Evolutionary conservation across 441 rosid genomes (phyloP).

Genomic region (Raphanus hybrid): DNA sequence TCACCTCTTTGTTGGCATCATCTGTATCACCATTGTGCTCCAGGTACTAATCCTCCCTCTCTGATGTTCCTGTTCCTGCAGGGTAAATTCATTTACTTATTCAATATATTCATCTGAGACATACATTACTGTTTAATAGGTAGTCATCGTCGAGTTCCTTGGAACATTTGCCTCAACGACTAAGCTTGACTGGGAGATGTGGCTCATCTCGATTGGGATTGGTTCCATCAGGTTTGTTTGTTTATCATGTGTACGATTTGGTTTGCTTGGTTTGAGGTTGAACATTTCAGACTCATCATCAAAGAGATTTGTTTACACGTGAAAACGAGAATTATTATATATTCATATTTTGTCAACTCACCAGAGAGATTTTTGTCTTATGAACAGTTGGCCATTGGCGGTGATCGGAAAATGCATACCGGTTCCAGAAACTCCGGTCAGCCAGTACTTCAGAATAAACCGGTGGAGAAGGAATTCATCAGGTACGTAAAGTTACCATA

Average conservation of each 20-base stretch:
- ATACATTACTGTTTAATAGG: constrained; percentile 1
- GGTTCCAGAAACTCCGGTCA: constrained; percentile 69
- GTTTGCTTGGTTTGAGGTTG: no score
- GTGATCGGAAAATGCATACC: constrained; percentile 74
- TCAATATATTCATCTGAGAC: no score
- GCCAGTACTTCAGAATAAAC: constrained; percentile 48
- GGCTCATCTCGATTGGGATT: constrained; percentile 72
- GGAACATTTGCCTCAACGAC: constrained; percentile 81
- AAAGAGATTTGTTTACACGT: no score
- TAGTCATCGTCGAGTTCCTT: constrained; percentile 68
- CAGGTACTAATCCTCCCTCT: constrained; percentile 59
- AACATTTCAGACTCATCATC: no score
- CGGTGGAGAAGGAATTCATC: constrained; percentile 45
- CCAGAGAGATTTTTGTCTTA: no score
- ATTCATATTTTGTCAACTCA: no score
- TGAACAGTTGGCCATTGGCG: constrained; percentile 98
- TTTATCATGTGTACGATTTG: no score
- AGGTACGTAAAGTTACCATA: constrained; percentile 16
- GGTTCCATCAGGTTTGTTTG: constrained; percentile 82
- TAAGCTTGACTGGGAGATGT: constrained; percentile 44
- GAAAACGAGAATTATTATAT: no score
- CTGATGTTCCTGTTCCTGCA: not conserved
- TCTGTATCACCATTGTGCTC: constrained; percentile 67
- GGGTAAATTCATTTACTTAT: no score
- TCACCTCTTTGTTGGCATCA: constrained; percentile 79